phyloP scores from a whole-genome alignment of 2,329 filamentous ascomycete genomes.

The Pseudopithomyces chartarum region DNA sequence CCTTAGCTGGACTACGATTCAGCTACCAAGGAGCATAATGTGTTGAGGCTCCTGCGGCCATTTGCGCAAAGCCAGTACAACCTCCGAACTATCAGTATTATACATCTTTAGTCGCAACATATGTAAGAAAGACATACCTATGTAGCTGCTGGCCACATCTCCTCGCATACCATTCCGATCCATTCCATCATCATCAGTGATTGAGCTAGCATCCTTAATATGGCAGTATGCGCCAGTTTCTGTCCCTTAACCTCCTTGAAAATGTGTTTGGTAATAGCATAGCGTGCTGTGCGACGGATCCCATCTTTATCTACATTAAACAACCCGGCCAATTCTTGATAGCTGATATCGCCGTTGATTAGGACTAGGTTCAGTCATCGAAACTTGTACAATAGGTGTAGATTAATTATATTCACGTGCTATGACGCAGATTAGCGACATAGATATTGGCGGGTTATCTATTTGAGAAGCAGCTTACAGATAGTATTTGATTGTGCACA shows the following conservation, averaged over 20 bases:
- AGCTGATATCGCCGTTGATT: not conserved
- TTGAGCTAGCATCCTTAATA: not conserved
- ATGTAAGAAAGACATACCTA: not conserved
- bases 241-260: not conserved
- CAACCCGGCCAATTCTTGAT: not conserved
- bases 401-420: not conserved
- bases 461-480: too few species aligned
- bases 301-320: not conserved
- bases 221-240: not conserved
- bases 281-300: not conserved
- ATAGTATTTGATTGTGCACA: not conserved
- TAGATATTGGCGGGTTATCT: too few species aligned
- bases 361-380: not conserved
- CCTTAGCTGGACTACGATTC: not conserved
- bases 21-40: not conserved
- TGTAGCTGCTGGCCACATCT: not conserved
- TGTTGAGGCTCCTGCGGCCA: not conserved
- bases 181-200: conserved; percentile 1
- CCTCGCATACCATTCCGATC: not conserved
- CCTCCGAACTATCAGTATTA: not conserved
- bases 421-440: not conserved
- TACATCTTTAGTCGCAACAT: not conserved
- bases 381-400: not conserved
- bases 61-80: not conserved
- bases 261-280: not conserved